Evolutionary conservation across 179 eudicot species (phyloP).

Genomic region (Monotropa hypopitys): DNA sequence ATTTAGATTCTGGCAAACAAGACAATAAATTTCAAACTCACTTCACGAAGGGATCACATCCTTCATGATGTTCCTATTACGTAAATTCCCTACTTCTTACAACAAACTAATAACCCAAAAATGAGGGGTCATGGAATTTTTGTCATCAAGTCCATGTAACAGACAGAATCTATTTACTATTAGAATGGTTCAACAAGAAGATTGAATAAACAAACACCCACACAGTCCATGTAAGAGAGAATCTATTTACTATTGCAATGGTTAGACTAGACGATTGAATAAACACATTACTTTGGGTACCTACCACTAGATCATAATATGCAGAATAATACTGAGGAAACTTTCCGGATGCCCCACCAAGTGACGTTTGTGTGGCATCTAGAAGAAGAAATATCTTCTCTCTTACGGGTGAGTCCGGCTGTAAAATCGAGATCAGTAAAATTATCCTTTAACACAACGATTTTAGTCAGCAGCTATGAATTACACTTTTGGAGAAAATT

Average conservation of each 20-base stretch:
- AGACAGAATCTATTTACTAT: background rate
- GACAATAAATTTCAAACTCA: background rate
- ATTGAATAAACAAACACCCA: background rate
- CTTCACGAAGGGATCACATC: background rate
- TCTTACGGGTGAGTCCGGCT: slow-evolving; percentile 74
- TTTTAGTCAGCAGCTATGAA: background rate
- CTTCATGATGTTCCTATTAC: background rate
- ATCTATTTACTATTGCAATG: background rate
- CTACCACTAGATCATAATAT: slow-evolving; percentile 87
- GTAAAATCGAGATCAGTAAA: slow-evolving; percentile 16
- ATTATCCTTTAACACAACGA: background rate
- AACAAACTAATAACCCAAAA: background rate
- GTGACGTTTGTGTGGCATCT: slow-evolving; percentile 92
- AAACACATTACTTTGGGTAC: slow-evolving; percentile 17
- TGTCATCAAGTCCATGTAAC: background rate
- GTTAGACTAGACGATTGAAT: background rate
- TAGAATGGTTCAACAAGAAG: too few relatives aligned
- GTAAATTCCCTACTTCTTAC: background rate
- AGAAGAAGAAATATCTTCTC: slow-evolving; percentile 91
- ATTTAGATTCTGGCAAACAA: background rate
- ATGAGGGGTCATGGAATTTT: background rate
- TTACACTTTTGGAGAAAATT: background rate
- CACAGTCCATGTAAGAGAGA: background rate
- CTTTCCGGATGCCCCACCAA: slow-evolving; percentile 74
- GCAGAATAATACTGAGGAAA: slow-evolving; percentile 84